phyloP scores from a whole-genome alignment of 768 basidiomycete genomes.

The Calocybe indica region DNA sequence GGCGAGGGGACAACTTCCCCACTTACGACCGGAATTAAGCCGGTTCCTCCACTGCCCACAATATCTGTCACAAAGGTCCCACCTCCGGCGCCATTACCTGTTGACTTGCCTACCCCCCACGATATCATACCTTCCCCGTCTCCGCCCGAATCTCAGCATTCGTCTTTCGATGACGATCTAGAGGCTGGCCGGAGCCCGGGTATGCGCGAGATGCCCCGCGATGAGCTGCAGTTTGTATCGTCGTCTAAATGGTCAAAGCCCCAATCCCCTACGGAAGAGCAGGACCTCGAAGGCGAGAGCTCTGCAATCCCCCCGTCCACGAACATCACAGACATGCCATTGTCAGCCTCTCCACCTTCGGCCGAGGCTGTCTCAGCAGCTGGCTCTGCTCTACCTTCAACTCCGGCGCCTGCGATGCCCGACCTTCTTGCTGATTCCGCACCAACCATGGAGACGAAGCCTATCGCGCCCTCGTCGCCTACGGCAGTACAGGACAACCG shows the following conservation, averaged over 20 bases:
- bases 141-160: constrained; percentile 38
- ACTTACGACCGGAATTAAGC: constrained; percentile 18
- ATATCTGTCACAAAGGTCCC: constrained; percentile 17
- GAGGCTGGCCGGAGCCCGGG: constrained; percentile 40
- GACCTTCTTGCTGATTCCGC: constrained; percentile 46
- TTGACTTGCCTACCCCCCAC: constrained; percentile 58
- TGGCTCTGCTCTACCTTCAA: constrained; percentile 1
- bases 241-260: constrained; percentile 8
- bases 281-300: neutral
- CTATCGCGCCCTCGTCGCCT: constrained; percentile 27
- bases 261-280: constrained; percentile 2
- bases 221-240: constrained; percentile 15
- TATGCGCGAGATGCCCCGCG: constrained; percentile 28
- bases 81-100: constrained; percentile 65
- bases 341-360: no score
- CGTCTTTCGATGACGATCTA: constrained; percentile 39
- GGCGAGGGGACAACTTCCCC: constrained; percentile 24
- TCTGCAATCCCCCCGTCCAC: no score
- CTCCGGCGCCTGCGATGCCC: constrained; percentile 25
- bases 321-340: no score
- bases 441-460: constrained; percentile 27
- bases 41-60: constrained; percentile 12
- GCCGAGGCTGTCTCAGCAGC: no score
- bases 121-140: constrained; percentile 45
- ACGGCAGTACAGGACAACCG: constrained; percentile 5